Evolutionary conservation across 2,329 filamentous ascomycete species (phyloP).

Genomic region (Venturia nashicola): DNA sequence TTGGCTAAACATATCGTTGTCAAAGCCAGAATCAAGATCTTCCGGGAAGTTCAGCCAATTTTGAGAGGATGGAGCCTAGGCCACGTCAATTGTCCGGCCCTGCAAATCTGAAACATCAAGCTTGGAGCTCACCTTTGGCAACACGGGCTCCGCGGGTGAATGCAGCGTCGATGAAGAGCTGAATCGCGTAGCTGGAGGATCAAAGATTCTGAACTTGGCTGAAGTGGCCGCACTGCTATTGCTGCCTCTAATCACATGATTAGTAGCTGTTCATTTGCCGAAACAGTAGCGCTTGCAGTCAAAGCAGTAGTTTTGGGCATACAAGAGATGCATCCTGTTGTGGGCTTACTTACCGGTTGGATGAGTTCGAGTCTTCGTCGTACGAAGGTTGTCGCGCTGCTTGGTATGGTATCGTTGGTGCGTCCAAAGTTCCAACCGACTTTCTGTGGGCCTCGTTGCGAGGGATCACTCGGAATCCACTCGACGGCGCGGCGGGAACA

Average conservation of each 20-base stretch:
- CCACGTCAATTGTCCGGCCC: not conserved
- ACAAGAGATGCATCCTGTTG: not conserved
- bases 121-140: conserved; percentile 3
- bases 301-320: not conserved
- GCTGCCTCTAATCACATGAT: conserved; percentile 26
- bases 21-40: not conserved
- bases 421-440: not conserved
- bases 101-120: not conserved
- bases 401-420: not conserved
- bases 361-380: conserved; percentile 4
- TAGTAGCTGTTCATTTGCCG: not conserved
- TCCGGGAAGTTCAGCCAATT: not conserved
- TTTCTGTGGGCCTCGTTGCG: conserved; percentile 7
- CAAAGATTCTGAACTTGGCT: conserved; percentile 22
- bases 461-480: conserved; percentile 9
- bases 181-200: conserved; percentile 16
- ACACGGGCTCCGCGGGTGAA: conserved; percentile 35
- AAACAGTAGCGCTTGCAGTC: not conserved
- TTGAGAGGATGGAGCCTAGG: not conserved
- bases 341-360: conserved; percentile 3
- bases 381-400: conserved; percentile 6
- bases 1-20: not conserved
- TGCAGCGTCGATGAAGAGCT: conserved; percentile 44
- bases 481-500: not conserved
- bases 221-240: conserved; percentile 33